Base-by-base conservation (phyloP, 495 filamentous ascomycete genomes). In the Filosporella fistucella region DNA sequence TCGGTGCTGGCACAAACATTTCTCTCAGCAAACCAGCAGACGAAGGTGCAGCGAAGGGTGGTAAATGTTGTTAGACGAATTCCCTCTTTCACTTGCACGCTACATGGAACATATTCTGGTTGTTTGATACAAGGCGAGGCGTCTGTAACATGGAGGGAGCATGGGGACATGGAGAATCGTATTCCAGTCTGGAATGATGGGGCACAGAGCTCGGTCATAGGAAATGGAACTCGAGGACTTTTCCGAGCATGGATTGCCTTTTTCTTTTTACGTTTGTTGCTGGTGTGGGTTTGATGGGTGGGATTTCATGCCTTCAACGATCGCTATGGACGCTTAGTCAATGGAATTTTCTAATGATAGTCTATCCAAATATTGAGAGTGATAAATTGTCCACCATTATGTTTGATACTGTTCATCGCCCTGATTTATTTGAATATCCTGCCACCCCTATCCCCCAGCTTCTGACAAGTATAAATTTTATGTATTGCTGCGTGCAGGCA, bases 1-100 rank as follows among this genome's bases (percentile, higher is more conserved):
- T 89, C 53, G 79, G 78, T 45, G 74, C 80, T 59, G 85, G 85
- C 60, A 84, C 85, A 49, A 84, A 81, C 48, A 81, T 97, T 61
- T 80, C 88, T 54, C 81, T 96, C 63, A 89, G 80, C 78, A 84
- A 88, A 61, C 76, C 87, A 24, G 76, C 83, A 28, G 71, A 76
- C 50, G 86, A 93, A 60, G 71, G 78, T 55, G 78, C 88, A 58
- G 75, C 79, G 59, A 88, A 91, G 71, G 79, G 81, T 58, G 85
- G 88, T 42, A 83, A 84, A 65, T 98, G 93, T 76, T 98, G 93
- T 70, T 95, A 85, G 28, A 28, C 26, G 41, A 10, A 38, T 53
- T 23, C 9, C 24, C 23, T 20, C 44, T 47, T 23, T 47, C 40
- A 24, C 41, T 21, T 37, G 32, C 21, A 12, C 23, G 20, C 30